Conservation (phyloP, 2,329 filamentous ascomycete genomes). For the Immersiporthe knoxdaviesiana region DNA sequence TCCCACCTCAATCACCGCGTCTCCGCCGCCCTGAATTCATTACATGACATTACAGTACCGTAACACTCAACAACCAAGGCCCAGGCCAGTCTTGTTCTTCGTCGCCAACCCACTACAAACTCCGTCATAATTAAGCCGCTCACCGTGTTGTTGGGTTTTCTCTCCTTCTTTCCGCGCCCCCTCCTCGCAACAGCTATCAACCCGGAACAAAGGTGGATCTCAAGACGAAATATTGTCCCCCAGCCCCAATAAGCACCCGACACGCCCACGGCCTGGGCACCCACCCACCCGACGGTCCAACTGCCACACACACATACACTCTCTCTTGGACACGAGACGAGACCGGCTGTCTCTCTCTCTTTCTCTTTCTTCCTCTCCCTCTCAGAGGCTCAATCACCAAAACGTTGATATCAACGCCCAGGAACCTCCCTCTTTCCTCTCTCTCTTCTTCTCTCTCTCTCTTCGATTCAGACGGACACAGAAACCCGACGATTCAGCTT, state of each 20-base stretch:
- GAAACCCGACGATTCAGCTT: not conserved
- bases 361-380: no score
- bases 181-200: slow-evolving; percentile 8
- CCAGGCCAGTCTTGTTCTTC: no score
- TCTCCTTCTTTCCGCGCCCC: not conserved
- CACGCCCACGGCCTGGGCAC: not conserved
- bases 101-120: not conserved
- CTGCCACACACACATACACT: not conserved
- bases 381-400: not conserved
- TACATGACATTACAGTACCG: not conserved
- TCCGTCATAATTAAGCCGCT: not conserved
- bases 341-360: no score
- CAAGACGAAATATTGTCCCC: not conserved
- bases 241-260: not conserved
- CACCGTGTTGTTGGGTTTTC: not conserved
- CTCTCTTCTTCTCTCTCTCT: not conserved
- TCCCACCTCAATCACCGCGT: not conserved
- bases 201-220: slow-evolving; percentile 7
- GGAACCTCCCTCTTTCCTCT: not conserved
- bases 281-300: not conserved
- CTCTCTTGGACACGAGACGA: not conserved
- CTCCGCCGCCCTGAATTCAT: not conserved
- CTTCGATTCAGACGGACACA: no score
- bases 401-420: not conserved
- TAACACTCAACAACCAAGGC: not conserved